Base-by-base conservation (phyloP, 2,329 filamentous ascomycete species). In the Pezicula neosporulosa region DNA sequence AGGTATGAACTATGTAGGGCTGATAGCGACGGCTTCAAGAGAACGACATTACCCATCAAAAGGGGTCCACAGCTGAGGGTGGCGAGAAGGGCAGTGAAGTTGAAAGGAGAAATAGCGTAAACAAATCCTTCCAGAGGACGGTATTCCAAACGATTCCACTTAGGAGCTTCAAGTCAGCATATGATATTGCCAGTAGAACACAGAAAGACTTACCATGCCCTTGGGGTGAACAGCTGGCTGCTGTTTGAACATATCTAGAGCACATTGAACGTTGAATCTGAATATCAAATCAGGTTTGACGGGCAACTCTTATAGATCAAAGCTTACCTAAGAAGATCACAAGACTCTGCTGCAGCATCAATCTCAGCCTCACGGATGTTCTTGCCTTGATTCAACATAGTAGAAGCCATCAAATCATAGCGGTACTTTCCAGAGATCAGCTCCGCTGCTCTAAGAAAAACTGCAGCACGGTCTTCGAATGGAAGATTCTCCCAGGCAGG, bases 361-460 rank as follows among this genome's bases (percentile, higher is more conserved):
- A 97, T 97, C 78, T 97, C 93, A 15, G 94, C 93, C 73, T 97
- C 94, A 91, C 91, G 97, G 44, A 90, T 90, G 69, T 97, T 97
- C 82, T 97, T 97, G 64, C 94, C 93, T 74, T 99, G 93, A 55
- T 94, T 93, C 33, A 96, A 77, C 83, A 97, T 96, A 12, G 94
- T 97, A 41, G 90, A 84, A 8, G 94, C 93, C 89, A 97, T 96
- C 63, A 97, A 83, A 52, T 97, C 90, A 72, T 96, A 97, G 66
- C 94, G 83, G 74, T 97, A 97, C 75, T 97, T 97, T 58, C 82
- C 88, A 50, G 88, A 78, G 60, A 97, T 83, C 56, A 97, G 77
- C 68, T 97, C 92, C 28, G 93, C 93, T 3, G 94, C 93, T 79
- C 96, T 97, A 65, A 97, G 82, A 76, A 97, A 97, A 66, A 97